Evolutionary conservation across 2,329 filamentous ascomycete species (phyloP), one percentile per base, ranked within the genome.

Genomic region (Phyllosticta citrichinensis): DNA sequence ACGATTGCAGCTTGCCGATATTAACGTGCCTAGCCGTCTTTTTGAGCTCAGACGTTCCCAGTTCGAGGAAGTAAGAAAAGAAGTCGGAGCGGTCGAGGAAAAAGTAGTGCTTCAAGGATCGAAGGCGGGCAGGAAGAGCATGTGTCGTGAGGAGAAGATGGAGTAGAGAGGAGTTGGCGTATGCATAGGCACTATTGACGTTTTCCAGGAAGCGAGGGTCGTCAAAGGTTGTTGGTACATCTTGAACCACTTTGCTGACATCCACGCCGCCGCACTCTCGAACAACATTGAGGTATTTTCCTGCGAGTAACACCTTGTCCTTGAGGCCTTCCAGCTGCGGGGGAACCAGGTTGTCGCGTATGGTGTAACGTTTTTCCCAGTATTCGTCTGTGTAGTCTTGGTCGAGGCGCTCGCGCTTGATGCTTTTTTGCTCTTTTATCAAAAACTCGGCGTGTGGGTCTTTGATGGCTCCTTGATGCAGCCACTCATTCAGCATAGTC

Each of bases 361-460:
- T 88, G 4, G 94, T 97, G 71, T 99, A 99, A 64, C 94, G 83
- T 70, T 96, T 91, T 73, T 99, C 94, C 94, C 94, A 99, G 74
- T 99, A 99, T 70, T 99, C 94, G 72, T 99, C 94, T 0, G 93
- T 99, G 69, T 97, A 99, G 73, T 99, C 94, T 70, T 96, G 87
- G 70, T 97, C 91, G 2, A 99, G 78, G 62, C 89, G 83, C 72
- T 97, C 94, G 51, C 94, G 84, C 62, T 88, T 87, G 67, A 99
- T 97, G 69, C 92, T 96, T 74, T 93, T 95, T 68, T 96, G 91
- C 73, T 97, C 94, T 70, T 95, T 95, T 70, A 99, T 87, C 58
- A 99, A 77, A 67, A 99, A 99, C 73, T 99, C 94, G 1, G 87
- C 84, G 72, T 97, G 93, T 0, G 92, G 91, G 71, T 99, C 94